Conservation (phyloP, 2,329 filamentous ascomycete genomes). For the Pseudogymnoascus sp. region DNA sequence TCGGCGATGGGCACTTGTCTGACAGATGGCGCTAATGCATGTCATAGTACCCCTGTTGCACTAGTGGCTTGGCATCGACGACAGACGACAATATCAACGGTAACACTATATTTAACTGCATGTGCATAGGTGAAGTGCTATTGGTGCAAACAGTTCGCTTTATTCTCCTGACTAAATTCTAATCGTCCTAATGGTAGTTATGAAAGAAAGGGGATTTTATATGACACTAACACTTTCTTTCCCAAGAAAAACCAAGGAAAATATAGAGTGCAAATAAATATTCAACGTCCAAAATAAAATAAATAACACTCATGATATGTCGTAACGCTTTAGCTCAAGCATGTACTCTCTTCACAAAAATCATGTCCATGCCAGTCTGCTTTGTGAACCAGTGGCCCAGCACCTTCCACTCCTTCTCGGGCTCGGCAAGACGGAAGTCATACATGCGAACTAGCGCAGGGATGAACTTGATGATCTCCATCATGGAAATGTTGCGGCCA, state of each 20-base stretch:
- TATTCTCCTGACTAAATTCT: neutral
- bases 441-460: constrained; percentile 28
- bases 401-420: constrained; percentile 30
- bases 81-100: neutral
- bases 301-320: neutral
- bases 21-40: neutral
- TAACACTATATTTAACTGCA: neutral
- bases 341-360: neutral
- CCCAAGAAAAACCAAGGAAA: neutral
- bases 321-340: neutral
- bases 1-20: neutral
- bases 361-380: constrained; percentile 20
- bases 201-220: neutral
- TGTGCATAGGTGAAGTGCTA: neutral
- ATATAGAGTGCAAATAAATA: neutral
- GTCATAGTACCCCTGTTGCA: neutral
- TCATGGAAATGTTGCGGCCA: constrained; percentile 32
- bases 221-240: neutral
- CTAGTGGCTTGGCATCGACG: neutral
- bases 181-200: neutral
- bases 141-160: neutral
- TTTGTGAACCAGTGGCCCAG: constrained; percentile 35
- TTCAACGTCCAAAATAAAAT: neutral
- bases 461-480: constrained; percentile 33
- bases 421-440: constrained; percentile 25